Conservation (phyloP, 352 stramenopile genomes). For the Globisporangium rhizosaccharum region DNA sequence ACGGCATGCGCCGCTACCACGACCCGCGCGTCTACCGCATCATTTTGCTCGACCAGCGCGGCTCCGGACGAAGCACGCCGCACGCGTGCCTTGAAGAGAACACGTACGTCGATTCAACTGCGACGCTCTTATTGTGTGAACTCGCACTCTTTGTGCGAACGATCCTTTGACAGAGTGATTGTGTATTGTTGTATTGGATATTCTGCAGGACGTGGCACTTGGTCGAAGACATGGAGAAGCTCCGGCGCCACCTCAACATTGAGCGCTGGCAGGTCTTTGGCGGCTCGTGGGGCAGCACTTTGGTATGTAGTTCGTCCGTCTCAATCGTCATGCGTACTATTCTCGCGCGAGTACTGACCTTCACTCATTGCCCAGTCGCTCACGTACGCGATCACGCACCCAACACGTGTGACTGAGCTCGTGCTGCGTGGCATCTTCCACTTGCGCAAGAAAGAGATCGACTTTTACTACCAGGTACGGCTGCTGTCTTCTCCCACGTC, state of each 20-base stretch:
- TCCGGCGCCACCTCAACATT: slow-evolving; percentile 81
- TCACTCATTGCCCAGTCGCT: slow-evolving; percentile 45
- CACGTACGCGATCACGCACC: slow-evolving; percentile 89
- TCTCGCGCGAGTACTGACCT: neutral
- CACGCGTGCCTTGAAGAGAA: slow-evolving; percentile 87
- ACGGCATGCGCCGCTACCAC: slow-evolving; percentile 89
- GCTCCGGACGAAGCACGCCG: slow-evolving; percentile 84
- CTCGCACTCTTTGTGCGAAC: neutral
- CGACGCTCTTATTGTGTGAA: neutral
- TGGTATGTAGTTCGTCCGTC: slow-evolving; percentile 31
- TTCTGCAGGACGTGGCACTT: slow-evolving; percentile 76
- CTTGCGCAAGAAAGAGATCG: slow-evolving; percentile 86
- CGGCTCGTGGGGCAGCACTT: slow-evolving; percentile 92
- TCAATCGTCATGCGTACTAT: neutral
- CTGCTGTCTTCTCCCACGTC: neutral
- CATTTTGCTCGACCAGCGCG: slow-evolving; percentile 92
- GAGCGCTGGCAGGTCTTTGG: slow-evolving; percentile 93
- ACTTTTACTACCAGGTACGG: slow-evolving; percentile 89
- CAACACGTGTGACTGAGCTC: slow-evolving; percentile 75
- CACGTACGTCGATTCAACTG: slow-evolving; percentile 36
- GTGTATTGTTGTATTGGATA: neutral
- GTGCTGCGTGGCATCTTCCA: slow-evolving; percentile 92
- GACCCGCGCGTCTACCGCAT: slow-evolving; percentile 90
- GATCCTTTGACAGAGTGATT: neutral
- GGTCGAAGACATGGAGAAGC: slow-evolving; percentile 91